phyloP scores from a whole-genome alignment of 2,329 filamentous ascomycete species.

The Colletotrichum falcatum region DNA sequence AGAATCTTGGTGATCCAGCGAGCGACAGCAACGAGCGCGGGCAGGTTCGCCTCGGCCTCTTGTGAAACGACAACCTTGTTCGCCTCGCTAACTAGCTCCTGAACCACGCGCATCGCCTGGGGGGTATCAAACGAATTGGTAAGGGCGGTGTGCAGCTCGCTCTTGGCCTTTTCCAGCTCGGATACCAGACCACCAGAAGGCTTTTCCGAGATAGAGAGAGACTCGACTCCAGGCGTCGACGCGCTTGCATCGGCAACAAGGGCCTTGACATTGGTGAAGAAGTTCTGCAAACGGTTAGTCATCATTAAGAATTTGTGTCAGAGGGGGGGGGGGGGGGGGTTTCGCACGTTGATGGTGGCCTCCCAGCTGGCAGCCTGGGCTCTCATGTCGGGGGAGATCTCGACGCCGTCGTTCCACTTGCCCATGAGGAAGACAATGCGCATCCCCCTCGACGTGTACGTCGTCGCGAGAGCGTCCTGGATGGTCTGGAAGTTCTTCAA shows the following conservation, averaged over 20 bases:
- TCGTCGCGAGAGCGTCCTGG: conserved; percentile 77
- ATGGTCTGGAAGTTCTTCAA: conserved; percentile 98
- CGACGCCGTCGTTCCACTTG: conserved; percentile 90
- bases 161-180: conserved; percentile 65
- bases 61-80: conserved; percentile 66
- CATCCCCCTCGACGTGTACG: conserved; percentile 82
- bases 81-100: conserved; percentile 80
- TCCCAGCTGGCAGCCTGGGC: conserved; percentile 84
- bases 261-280: conserved; percentile 69
- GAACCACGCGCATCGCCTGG: conserved; percentile 80
- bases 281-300: conserved; percentile 57
- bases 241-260: conserved; percentile 60
- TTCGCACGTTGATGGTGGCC: conserved; percentile 74
- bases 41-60: conserved; percentile 57
- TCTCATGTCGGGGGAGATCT: conserved; percentile 87
- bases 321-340: too few relatives aligned
- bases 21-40: conserved; percentile 68
- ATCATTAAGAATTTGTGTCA: background rate
- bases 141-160: conserved; percentile 69
- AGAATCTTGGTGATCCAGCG: conserved; percentile 87
- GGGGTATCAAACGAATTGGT: conserved; percentile 91
- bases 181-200: conserved; percentile 47
- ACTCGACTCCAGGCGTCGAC: conserved; percentile 49
- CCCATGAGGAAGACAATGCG: conserved; percentile 90
- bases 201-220: conserved; percentile 53